These are phyloP conservation scores for Aureobasidium sp. DNA, from an alignment of 2,329 filamentous ascomycete species.

Conservation along the genomic window DNA sequence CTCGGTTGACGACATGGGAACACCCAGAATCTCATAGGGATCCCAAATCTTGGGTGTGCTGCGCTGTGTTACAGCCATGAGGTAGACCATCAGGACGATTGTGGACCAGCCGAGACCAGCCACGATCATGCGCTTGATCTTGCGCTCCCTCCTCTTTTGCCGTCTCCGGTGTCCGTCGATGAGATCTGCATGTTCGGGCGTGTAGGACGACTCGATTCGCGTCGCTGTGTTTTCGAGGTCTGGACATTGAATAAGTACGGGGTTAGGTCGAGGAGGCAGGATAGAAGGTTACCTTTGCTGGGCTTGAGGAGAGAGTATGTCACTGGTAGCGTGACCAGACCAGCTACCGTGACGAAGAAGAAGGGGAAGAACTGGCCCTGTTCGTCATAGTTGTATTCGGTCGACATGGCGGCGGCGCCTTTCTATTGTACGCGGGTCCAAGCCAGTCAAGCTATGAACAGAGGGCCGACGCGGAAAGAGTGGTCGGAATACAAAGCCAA, in stretches of 20 bases:
- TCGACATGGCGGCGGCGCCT: constrained; percentile 59
- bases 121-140: constrained; percentile 73
- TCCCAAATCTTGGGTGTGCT: constrained; percentile 80
- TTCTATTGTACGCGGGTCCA: constrained; percentile 1
- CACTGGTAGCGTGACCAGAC: constrained; percentile 66
- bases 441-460: neutral
- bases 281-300: constrained; percentile 49
- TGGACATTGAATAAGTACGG: constrained; percentile 21
- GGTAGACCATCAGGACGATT: constrained; percentile 86
- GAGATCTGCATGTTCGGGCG: constrained; percentile 73
- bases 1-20: constrained; percentile 78
- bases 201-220: constrained; percentile 74
- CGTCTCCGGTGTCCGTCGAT: constrained; percentile 76
- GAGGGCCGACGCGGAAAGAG: neutral
- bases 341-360: constrained; percentile 88
- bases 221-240: constrained; percentile 73
- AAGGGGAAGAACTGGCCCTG: constrained; percentile 98
- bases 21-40: constrained; percentile 87
- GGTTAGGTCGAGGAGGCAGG: neutral
- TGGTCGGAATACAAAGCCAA: neutral
- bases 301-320: constrained; percentile 83
- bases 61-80: constrained; percentile 72
- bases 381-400: constrained; percentile 97
- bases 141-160: constrained; percentile 83
- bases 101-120: constrained; percentile 71